A percentile compares a stretch with the other conserved stretches of the same genome.
Conservation (phyloP, 1,284 basidiomycete species). For the Sphagnurus paluster region DNA sequence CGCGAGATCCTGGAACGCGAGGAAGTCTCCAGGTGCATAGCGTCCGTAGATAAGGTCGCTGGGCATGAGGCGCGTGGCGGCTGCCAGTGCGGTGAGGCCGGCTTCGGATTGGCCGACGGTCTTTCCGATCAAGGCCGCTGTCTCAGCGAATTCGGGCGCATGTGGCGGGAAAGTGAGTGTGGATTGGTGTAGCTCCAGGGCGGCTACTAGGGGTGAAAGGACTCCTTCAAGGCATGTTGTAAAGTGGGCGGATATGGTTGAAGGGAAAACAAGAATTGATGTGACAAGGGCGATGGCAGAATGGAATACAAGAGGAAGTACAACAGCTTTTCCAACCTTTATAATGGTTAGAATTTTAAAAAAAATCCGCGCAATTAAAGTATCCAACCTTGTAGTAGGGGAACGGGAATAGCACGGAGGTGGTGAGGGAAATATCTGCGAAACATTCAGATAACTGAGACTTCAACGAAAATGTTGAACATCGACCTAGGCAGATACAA, state of each 20-base stretch:
- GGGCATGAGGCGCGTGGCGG: slow-evolving; percentile 54
- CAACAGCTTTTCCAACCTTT: slow-evolving; percentile 50
- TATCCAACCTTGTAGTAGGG: slow-evolving; percentile 55
- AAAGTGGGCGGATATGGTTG: slow-evolving; percentile 65
- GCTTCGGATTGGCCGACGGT: slow-evolving; percentile 53
- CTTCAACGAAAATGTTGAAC: not conserved
- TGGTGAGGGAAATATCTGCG: slow-evolving; percentile 61
- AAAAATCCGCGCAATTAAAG: not conserved
- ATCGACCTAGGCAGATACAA: slow-evolving; percentile 53
- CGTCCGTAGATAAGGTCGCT: slow-evolving; percentile 67
- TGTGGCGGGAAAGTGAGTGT: slow-evolving; percentile 48
- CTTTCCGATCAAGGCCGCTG: slow-evolving; percentile 33
- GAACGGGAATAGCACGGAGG: slow-evolving; percentile 64
- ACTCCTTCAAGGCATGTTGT: slow-evolving; percentile 53
- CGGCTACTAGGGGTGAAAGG: slow-evolving; percentile 49
- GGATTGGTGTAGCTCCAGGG: slow-evolving; percentile 48
- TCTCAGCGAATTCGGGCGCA: slow-evolving; percentile 42
- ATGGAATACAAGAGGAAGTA: slow-evolving; percentile 65
- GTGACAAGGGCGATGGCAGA: slow-evolving; percentile 55
- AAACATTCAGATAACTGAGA: not conserved
- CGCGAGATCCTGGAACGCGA: slow-evolving; percentile 48
- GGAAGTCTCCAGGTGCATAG: slow-evolving; percentile 63
- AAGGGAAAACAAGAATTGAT: slow-evolving; percentile 65
- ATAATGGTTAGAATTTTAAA: not conserved
- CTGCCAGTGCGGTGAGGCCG: slow-evolving; percentile 52